phyloP scores from a whole-genome alignment of 1,139 yeast species.

The Kluyveromyces marxianus region DNA sequence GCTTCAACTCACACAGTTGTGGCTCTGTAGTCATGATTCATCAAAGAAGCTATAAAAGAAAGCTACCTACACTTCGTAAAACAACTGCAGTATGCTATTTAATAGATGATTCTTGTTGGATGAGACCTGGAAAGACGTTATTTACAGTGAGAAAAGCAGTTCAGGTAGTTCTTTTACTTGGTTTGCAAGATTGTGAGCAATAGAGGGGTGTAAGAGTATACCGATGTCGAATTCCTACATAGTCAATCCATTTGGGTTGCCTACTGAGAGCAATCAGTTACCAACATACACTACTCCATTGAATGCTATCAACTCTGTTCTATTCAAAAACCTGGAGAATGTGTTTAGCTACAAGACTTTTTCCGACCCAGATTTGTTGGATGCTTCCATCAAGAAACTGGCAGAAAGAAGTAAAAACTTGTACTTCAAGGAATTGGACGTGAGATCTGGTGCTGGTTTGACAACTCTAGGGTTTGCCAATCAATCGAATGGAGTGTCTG shows the following conservation, averaged over 20 bases:
- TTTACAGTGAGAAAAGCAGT: too few species aligned
- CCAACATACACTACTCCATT: slow-evolving; percentile 52
- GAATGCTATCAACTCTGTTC: slow-evolving; percentile 50
- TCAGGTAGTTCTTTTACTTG: too few species aligned
- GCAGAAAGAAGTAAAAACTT: slow-evolving; percentile 45
- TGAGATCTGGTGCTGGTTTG: slow-evolving; percentile 80
- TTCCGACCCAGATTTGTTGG: slow-evolving; percentile 55
- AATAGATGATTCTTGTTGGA: too few species aligned
- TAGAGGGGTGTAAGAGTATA: too few species aligned
- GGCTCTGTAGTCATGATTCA: slow-evolving; percentile 3
- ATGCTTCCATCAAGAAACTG: slow-evolving; percentile 59
- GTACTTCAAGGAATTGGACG: slow-evolving; percentile 47
- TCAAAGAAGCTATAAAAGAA: not conserved
- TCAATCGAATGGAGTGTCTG: slow-evolving; percentile 39
- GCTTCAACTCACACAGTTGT: slow-evolving; percentile 1
- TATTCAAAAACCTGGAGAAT: slow-evolving; percentile 54
- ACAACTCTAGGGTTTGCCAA: slow-evolving; percentile 68
- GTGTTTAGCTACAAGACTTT: slow-evolving; percentile 66
- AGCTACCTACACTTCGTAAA: not conserved
- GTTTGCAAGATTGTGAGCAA: too few species aligned
- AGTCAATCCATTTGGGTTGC: slow-evolving; percentile 39
- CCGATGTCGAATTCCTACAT: slow-evolving; percentile 27
- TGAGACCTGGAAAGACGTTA: too few species aligned
- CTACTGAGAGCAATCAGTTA: slow-evolving; percentile 49
- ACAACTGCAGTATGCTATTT: not conserved